A percentile compares a stretch with the other conserved stretches of the same genome.
phyloP scores from a whole-genome alignment of 768 basidiomycete species.

The Psilocybe azurescens region DNA sequence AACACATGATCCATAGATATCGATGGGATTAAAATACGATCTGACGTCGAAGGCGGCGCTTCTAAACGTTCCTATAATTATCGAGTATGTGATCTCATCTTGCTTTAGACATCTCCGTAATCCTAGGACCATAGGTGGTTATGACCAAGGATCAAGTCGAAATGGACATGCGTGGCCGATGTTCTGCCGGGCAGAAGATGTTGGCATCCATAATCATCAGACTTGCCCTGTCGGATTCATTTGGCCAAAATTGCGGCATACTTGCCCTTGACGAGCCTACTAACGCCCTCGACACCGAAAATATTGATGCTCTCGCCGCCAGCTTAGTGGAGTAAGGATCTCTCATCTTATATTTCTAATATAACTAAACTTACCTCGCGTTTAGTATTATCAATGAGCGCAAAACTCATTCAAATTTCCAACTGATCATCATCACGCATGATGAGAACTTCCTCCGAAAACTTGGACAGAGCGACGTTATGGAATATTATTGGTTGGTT shows the following conservation, averaged over 20 bases:
- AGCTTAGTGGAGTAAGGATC: slow-evolving; percentile 87
- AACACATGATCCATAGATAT: slow-evolving; percentile 68
- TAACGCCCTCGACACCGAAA: slow-evolving; percentile 94
- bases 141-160: slow-evolving; percentile 99
- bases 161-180: slow-evolving; percentile 99
- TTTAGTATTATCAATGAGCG: slow-evolving; percentile 92
- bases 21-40: slow-evolving; percentile 94
- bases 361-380: not conserved
- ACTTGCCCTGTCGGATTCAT: slow-evolving; percentile 95
- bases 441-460: slow-evolving; percentile 94
- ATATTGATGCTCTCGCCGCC: slow-evolving; percentile 91
- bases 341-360: slow-evolving; percentile 2
- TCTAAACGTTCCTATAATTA: slow-evolving; percentile 97
- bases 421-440: slow-evolving; percentile 96
- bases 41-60: slow-evolving; percentile 90
- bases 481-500: slow-evolving; percentile 92
- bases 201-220: slow-evolving; percentile 98
- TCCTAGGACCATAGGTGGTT: slow-evolving; percentile 69
- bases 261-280: slow-evolving; percentile 98
- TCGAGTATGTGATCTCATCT: slow-evolving; percentile 59
- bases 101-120: slow-evolving; percentile 16
- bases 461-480: slow-evolving; percentile 88
- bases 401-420: slow-evolving; percentile 89
- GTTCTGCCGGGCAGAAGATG: slow-evolving; percentile 99
- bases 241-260: slow-evolving; percentile 97